phyloP scores from a whole-genome alignment of 257 asterid species.

The Anisodus acutangulus region DNA sequence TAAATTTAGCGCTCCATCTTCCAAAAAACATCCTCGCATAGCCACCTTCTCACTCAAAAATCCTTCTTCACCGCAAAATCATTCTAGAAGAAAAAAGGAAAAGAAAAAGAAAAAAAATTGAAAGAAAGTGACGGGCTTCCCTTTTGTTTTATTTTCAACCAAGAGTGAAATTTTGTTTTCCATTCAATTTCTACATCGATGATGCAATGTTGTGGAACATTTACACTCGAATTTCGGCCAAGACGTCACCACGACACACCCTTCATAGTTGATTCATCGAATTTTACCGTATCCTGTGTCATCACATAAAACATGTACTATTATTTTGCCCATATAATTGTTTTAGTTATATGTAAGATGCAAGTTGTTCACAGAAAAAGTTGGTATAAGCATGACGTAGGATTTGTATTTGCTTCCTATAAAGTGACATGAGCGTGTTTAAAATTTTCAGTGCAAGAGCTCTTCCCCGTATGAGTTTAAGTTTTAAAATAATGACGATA shows the following conservation, averaged over 20 bases:
- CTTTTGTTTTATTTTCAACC: not conserved
- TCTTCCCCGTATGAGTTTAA: no score
- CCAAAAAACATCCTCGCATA: no score
- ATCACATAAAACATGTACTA: not conserved
- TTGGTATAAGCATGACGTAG: not conserved
- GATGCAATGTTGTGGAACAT: not conserved
- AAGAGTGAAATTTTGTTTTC: not conserved
- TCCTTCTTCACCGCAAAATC: no score
- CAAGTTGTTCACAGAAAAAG: not conserved
- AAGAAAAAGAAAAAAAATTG: not conserved
- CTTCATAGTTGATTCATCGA: not conserved
- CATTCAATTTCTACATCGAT: not conserved
- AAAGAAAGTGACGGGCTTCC: no score
- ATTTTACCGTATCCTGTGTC: not conserved
- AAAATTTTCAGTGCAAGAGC: not conserved
- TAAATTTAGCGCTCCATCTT: no score
- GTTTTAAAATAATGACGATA: not conserved
- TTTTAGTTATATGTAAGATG: not conserved
- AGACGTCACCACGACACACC: slow-evolving; percentile 1
- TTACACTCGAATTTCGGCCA: slow-evolving; percentile 13
- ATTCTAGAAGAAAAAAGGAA: no score
- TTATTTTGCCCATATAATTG: not conserved
- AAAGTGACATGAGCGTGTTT: not conserved
- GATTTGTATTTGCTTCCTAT: not conserved
- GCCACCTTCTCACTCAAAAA: no score